Conservation (phyloP, 495 filamentous ascomycete genomes). For the Penicillium parvum region DNA sequence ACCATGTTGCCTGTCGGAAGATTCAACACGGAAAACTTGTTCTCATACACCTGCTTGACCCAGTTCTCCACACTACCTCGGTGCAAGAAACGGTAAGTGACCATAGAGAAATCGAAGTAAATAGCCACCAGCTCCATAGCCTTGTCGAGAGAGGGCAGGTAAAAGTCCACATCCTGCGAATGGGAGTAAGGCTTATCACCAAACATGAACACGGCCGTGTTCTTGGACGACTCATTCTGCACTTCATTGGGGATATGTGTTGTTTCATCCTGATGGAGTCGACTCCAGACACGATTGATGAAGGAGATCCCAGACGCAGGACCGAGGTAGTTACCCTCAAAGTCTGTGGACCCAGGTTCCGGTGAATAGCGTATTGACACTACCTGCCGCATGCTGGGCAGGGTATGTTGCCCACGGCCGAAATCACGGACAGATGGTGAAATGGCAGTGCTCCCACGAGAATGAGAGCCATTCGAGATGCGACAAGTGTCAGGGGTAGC, state of each 20-base stretch:
- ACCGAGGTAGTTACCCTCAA: slow-evolving; percentile 45
- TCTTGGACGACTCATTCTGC: slow-evolving; percentile 33
- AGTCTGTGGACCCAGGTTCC: slow-evolving; percentile 41
- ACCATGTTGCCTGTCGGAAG: slow-evolving; percentile 34
- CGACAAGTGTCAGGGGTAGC: slow-evolving; percentile 4
- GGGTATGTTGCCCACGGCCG: too few relatives aligned
- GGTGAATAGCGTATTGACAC: slow-evolving; percentile 36
- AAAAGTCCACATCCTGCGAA: slow-evolving; percentile 26
- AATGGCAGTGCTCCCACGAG: slow-evolving; percentile 10
- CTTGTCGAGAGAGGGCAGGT: slow-evolving; percentile 32
- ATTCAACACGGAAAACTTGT: slow-evolving; percentile 33
- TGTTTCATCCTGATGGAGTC: slow-evolving; percentile 40
- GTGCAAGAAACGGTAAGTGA: slow-evolving; percentile 46
- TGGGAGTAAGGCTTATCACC: slow-evolving; percentile 41
- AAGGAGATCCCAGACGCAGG: slow-evolving; percentile 45
- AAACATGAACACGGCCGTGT: slow-evolving; percentile 42
- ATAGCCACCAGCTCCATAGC: slow-evolving; percentile 34
- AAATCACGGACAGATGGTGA: too few relatives aligned
- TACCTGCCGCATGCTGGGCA: slow-evolving; percentile 6
- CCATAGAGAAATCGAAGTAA: slow-evolving; percentile 48
- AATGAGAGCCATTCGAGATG: slow-evolving; percentile 8
- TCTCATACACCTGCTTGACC: slow-evolving; percentile 36
- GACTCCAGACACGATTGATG: slow-evolving; percentile 43
- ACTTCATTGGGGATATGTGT: slow-evolving; percentile 30
- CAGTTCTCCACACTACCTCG: slow-evolving; percentile 37